phyloP scores from a whole-genome alignment of 169 alveolate genomes.

The Eimeria acervulina region DNA sequence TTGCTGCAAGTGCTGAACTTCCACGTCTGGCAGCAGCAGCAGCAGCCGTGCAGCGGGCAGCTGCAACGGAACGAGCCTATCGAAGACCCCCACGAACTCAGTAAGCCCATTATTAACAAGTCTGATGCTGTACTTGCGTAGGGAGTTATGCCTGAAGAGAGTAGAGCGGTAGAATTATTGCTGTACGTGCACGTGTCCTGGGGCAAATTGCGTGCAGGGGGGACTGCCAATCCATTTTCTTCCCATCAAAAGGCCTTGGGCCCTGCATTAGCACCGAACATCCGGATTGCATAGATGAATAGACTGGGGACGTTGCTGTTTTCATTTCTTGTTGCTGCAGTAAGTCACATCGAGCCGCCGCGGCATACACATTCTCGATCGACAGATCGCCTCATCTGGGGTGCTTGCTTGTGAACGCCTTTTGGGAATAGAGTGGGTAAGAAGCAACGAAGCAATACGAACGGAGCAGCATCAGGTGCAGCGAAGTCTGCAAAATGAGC shows the following conservation, averaged over 20 bases:
- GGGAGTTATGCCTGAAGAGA: not conserved
- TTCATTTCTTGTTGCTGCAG: not conserved
- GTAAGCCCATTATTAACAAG: not conserved
- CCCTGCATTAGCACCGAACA: conserved; percentile 63
- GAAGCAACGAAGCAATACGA: not conserved
- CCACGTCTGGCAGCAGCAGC: conserved; percentile 23
- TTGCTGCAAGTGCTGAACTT: not conserved
- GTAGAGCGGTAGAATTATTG: not conserved
- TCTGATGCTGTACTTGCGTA: not conserved
- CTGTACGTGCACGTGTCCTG: not conserved
- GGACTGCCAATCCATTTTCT: conserved; percentile 36
- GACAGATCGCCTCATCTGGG: not conserved
- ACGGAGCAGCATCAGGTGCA: not conserved
- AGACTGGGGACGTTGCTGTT: conserved; percentile 4
- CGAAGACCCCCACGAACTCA: conserved; percentile 51
- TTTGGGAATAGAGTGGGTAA: not conserved
- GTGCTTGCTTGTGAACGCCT: not conserved
- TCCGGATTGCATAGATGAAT: conserved; percentile 68
- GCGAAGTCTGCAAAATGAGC: not conserved
- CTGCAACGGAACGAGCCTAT: conserved; percentile 16
- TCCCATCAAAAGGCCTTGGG: conserved; percentile 31
- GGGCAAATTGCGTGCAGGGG: conserved; percentile 28
- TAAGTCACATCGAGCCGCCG: not conserved
- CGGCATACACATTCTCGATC: not conserved
- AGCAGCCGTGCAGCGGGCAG: not conserved